Evolutionary conservation across 1,139 yeast species (phyloP), one percentile per base, ranked within the genome.

Genomic region (Pichia sp.): DNA sequence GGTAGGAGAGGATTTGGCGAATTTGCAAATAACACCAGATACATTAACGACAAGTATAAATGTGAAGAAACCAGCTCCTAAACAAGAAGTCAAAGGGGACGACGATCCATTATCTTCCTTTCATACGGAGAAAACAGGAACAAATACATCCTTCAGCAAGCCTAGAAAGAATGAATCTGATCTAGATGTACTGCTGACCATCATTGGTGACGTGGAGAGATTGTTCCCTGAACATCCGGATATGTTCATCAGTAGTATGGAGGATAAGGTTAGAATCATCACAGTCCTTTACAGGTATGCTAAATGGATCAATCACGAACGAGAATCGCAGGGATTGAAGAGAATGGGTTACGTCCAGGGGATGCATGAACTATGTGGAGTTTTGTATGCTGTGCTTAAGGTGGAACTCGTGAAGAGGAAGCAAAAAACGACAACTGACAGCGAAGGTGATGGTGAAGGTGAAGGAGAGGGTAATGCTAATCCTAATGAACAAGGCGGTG

Each of bases 361-460:
- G 0, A 64, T 74, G 43, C 88, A 80, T 55, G 88, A 80, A 51
- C 62, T 80, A 12, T 61, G 77, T 44, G 87, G 85, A 1, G 52
- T 77, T 39, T 60, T 80, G 2, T 77, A 68, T 50, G 56, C 74
- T 3, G 44, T 47, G 12, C 30, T 47, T 11, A 34, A 35, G n/a
- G 41, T 41, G 11, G 46, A 42, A 30, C 15, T 41, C 8, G 21
- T 27, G 30, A 24, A 28, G 15, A 13, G 23, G 5, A 12, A 9
- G 3, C 26, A 30, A 8, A 33, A 35, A 4, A 35, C 32, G 11
- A 24, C 29, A 27, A 13, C 20, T 13, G 24, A 30, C 13, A 12
- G 13, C 20, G 17, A 16, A 21, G 26, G 39, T 46, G 16, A 8
- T 16, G 26, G 50, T 48, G 30, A 27, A 24, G 22, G 40, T 19